Evolutionary conservation across 768 basidiomycete genomes (phyloP).

Genomic region (Pulveroboletus sp.): DNA sequence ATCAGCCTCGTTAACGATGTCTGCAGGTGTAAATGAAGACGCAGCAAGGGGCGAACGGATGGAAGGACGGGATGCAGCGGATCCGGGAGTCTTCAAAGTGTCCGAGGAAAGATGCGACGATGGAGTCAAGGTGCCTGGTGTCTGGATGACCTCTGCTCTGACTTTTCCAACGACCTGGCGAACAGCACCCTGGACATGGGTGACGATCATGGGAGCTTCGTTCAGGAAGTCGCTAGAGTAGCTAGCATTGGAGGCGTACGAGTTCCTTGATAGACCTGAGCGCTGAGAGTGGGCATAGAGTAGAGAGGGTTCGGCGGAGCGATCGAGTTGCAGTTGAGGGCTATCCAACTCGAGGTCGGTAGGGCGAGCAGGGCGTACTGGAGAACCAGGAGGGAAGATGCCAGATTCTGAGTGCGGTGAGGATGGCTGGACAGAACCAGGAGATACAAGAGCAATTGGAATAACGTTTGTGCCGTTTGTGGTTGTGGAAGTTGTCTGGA

Average conservation of each 20-base stretch:
- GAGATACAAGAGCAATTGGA: slow-evolving; percentile 76
- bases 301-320: slow-evolving; percentile 36
- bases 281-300: slow-evolving; percentile 46
- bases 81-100: slow-evolving; percentile 41
- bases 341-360: slow-evolving; percentile 62
- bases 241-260: slow-evolving; percentile 73
- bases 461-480: slow-evolving; percentile 84
- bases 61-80: slow-evolving; percentile 38
- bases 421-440: slow-evolving; percentile 42
- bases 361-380: slow-evolving; percentile 55
- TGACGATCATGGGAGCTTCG: slow-evolving; percentile 81
- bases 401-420: slow-evolving; percentile 32
- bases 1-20: slow-evolving; percentile 51
- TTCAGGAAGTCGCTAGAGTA: slow-evolving; percentile 77
- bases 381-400: slow-evolving; percentile 32
- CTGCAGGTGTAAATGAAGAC: slow-evolving; percentile 69
- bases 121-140: slow-evolving; percentile 41
- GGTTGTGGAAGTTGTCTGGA: slow-evolving; percentile 70
- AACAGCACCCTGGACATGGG: slow-evolving; percentile 57
- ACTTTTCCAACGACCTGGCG: slow-evolving; percentile 74
- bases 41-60: slow-evolving; percentile 67
- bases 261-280: slow-evolving; percentile 59
- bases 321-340: slow-evolving; percentile 58
- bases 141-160: slow-evolving; percentile 75
- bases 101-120: slow-evolving; percentile 31